phyloP scores from a whole-genome alignment of 176 grass and related monocot genomes.

The Olyra latifolia region DNA sequence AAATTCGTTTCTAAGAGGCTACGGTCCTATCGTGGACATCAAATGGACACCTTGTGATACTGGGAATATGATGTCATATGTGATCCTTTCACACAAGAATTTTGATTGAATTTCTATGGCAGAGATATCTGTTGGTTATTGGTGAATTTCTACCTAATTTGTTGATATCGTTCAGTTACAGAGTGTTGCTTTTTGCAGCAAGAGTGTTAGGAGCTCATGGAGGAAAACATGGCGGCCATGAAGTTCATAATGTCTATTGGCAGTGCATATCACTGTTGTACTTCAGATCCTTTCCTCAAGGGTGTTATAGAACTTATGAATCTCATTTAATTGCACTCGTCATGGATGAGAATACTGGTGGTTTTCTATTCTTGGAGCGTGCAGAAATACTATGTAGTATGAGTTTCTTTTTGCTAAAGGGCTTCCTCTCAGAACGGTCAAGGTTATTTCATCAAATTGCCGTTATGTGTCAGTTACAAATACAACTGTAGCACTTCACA shows the following conservation, averaged over 20 bases:
- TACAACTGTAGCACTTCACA: constrained; percentile 1
- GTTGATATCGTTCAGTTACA: neutral
- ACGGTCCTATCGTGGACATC: neutral
- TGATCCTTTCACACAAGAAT: constrained; percentile 9
- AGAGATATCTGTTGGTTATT: neutral
- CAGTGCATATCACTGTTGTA: constrained; percentile 65
- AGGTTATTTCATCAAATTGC: constrained; percentile 47
- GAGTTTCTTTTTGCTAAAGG: constrained; percentile 71
- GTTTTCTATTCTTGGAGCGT: constrained; percentile 58
- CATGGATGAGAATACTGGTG: constrained; percentile 39
- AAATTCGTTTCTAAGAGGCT: neutral
- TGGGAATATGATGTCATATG: neutral
- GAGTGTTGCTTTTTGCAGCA: constrained; percentile 50
- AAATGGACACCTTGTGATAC: neutral
- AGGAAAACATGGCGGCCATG: constrained; percentile 49
- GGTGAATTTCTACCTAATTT: constrained; percentile 13
- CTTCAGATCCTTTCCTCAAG: constrained; percentile 51
- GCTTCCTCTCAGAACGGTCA: constrained; percentile 50
- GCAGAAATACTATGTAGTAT: constrained; percentile 70
- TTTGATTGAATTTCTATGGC: neutral
- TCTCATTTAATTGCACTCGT: constrained; percentile 51
- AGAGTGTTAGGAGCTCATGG: constrained; percentile 49
- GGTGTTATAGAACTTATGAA: constrained; percentile 42
- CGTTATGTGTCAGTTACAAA: neutral
- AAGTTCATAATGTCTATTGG: constrained; percentile 71